Evolutionary conservation across 306 rosid species (phyloP).

Genomic region (Fragaria vesca): DNA sequence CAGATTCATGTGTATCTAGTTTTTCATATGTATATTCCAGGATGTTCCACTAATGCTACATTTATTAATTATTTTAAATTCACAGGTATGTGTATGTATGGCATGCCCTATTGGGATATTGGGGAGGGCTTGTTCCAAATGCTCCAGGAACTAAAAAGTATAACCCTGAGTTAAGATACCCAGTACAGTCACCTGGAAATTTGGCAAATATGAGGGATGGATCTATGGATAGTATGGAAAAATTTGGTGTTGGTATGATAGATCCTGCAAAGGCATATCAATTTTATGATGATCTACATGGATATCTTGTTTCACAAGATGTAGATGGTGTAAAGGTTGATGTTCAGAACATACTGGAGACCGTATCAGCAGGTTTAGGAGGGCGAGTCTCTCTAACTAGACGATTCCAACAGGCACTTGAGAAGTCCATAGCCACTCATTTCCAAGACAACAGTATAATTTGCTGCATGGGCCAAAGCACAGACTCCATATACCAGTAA

Average conservation of each 20-base stretch:
- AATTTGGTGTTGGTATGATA: constrained; percentile 33
- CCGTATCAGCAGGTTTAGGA: constrained; percentile 30
- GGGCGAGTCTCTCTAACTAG: constrained; percentile 42
- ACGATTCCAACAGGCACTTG: constrained; percentile 39
- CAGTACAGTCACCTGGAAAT: constrained; percentile 42
- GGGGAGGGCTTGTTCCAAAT: constrained; percentile 43
- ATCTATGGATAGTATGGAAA: constrained; percentile 40
- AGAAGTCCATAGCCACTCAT: constrained; percentile 37
- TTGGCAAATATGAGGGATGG: constrained; percentile 39
- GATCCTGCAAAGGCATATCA: constrained; percentile 33
- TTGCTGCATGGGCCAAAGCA: constrained; percentile 51
- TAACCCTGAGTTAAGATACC: constrained; percentile 29
- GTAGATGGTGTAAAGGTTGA: constrained; percentile 47
- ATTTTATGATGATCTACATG: constrained; percentile 41
- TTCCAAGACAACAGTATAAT: constrained; percentile 45
- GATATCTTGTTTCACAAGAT: constrained; percentile 38
- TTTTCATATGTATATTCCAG: background rate
- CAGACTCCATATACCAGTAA: constrained; percentile 43
- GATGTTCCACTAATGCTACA: constrained; percentile 2
- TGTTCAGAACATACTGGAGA: constrained; percentile 44
- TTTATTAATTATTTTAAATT: background rate
- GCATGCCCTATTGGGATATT: constrained; percentile 45
- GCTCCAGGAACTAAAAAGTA: constrained; percentile 36
- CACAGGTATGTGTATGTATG: constrained; percentile 42
- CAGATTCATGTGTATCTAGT: background rate